These are phyloP conservation scores for Syzygium aromaticum DNA, from an alignment of 345 rosid genomes.

Conservation along the genomic window DNA sequence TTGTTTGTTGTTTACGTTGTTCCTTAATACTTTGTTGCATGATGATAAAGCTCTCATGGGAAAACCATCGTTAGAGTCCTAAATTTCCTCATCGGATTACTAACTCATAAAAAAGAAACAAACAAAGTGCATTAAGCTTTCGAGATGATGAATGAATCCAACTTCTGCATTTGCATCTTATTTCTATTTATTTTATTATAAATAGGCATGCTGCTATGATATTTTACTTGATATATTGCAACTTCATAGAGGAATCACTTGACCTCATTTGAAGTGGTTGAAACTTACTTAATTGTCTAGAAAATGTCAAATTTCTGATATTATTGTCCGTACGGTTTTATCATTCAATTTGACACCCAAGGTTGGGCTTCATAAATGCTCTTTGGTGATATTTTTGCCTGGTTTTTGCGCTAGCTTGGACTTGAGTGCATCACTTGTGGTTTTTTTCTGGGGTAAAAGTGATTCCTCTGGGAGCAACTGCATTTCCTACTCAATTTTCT, in stretches of 20 bases:
- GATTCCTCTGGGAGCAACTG: neutral
- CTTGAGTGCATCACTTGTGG: neutral
- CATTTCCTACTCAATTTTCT: neutral
- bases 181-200: neutral
- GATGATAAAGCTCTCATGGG: neutral
- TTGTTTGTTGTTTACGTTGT: neutral
- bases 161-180: neutral
- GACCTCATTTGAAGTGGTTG: neutral
- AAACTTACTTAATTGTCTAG: neutral
- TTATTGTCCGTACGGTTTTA: neutral
- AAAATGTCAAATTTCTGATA: neutral
- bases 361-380: neutral
- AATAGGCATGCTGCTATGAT: neutral
- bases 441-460: neutral
- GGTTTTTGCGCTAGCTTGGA: neutral
- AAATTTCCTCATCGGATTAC: neutral
- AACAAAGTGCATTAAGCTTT: neutral
- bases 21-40: neutral
- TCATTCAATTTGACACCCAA: neutral
- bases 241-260: neutral
- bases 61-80: neutral
- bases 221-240: neutral
- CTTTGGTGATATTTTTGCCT: neutral
- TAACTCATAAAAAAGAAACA: neutral
- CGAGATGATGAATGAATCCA: neutral